Percentiles rank a stretch among this genome's conserved stretches.
Evolutionary conservation across 805 yeast genomes (phyloP).

Genomic region (Candida railenensis): DNA sequence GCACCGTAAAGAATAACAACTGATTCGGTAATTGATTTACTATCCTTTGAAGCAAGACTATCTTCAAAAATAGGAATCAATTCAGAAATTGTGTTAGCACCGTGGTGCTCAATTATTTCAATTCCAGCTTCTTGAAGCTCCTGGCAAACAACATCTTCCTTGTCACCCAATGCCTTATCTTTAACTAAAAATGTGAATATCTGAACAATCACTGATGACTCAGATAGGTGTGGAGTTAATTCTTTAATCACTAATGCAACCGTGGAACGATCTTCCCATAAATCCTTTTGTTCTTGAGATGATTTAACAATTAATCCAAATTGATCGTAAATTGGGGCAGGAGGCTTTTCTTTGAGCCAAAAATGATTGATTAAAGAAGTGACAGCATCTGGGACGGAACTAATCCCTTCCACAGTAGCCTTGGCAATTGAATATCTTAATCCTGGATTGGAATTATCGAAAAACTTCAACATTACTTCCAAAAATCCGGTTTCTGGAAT

Average conservation of each 20-base stretch:
- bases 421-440: conserved; percentile 71
- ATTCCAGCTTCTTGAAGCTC: conserved; percentile 91
- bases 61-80: conserved; percentile 81
- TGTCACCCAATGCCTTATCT: conserved; percentile 70
- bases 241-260: conserved; percentile 65
- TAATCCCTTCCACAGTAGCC: conserved; percentile 48
- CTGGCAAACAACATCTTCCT: conserved; percentile 67
- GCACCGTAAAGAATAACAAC: conserved; percentile 88
- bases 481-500: conserved; percentile 44
- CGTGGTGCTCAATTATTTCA: conserved; percentile 64
- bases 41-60: conserved; percentile 52
- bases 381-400: conserved; percentile 17
- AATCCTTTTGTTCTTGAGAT: conserved; percentile 61
- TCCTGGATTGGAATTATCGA: conserved; percentile 60
- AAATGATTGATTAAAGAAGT: conserved; percentile 54
- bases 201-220: conserved; percentile 38
- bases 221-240: conserved; percentile 47
- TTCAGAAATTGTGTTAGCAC: conserved; percentile 63
- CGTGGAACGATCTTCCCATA: conserved; percentile 86
- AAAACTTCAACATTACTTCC: conserved; percentile 43
- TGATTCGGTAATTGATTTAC: conserved; percentile 65
- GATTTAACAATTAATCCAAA: conserved; percentile 75
- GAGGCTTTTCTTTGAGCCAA: conserved; percentile 61
- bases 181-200: conserved; percentile 62
- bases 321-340: conserved; percentile 73